Conservation (phyloP, 768 basidiomycete species). For the Crucibulum laeve region DNA sequence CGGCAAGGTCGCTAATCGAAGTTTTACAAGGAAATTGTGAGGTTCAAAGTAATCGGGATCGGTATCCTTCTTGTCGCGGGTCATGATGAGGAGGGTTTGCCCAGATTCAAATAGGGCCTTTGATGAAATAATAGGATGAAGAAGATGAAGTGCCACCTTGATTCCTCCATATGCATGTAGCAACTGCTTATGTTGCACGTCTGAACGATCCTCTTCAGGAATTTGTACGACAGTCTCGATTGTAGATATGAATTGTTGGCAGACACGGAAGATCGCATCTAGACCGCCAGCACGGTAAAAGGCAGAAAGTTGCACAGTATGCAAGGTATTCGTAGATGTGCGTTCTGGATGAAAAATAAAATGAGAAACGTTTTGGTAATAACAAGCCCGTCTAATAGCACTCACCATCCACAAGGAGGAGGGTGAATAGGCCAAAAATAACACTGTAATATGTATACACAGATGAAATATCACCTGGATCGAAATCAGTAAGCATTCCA, state of each 20-base stretch:
- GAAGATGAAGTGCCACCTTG: conserved; percentile 75
- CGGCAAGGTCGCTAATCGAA: conserved; percentile 70
- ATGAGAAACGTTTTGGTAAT: too few species aligned
- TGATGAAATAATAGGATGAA: conserved; percentile 72
- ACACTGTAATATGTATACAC: conserved; percentile 43
- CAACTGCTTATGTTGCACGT: conserved; percentile 57
- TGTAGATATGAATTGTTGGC: conserved; percentile 46
- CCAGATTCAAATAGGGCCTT: conserved; percentile 81
- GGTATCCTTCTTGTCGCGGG: conserved; percentile 74
- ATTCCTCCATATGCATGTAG: conserved; percentile 76
- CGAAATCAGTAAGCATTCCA: background rate
- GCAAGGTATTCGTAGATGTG: conserved; percentile 64
- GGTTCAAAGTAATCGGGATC: conserved; percentile 82
- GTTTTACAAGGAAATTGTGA: conserved; percentile 79
- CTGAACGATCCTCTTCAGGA: conserved; percentile 52
- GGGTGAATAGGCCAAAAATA: conserved; percentile 39
- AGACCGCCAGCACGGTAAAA: conserved; percentile 74
- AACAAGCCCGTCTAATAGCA: too few species aligned
- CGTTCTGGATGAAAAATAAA: conserved; percentile 60
- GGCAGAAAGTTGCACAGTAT: conserved; percentile 76
- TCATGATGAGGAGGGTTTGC: conserved; percentile 70
- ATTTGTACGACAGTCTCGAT: conserved; percentile 50
- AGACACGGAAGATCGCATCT: conserved; percentile 58
- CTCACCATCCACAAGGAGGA: conserved; percentile 47
- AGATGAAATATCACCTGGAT: conserved; percentile 25